These are phyloP conservation scores for Inga leiocalycina DNA, from an alignment of 306 rosid genomes.

Conservation along the genomic window DNA sequence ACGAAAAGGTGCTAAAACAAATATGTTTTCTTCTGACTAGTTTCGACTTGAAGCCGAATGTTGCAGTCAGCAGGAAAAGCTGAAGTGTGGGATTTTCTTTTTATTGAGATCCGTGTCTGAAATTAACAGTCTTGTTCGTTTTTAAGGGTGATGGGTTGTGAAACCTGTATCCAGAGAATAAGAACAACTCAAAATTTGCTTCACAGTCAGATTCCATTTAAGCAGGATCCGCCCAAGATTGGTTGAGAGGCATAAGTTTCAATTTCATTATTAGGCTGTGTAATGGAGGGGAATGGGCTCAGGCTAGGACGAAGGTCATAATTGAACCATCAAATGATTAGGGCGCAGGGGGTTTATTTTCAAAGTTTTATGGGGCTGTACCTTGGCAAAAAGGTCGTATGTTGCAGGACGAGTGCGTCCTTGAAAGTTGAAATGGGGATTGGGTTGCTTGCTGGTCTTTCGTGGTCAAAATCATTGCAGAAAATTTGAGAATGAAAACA, in stretches of 20 bases:
- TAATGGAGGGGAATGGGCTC: not conserved
- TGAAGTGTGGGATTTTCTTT: not conserved
- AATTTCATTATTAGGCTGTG: not conserved
- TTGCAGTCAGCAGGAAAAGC: constrained; percentile 27
- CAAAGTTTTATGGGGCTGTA: not conserved
- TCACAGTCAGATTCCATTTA: not conserved
- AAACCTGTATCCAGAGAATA: not conserved
- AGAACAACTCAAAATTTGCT: not conserved
- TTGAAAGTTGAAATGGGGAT: constrained; percentile 20
- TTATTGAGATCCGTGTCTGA: constrained; percentile 39
- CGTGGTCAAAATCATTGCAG: constrained; percentile 18
- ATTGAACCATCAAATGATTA: not conserved
- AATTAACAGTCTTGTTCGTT: not conserved
- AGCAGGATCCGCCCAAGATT: not conserved
- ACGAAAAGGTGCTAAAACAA: constrained; percentile 31
- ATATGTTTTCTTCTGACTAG: constrained; percentile 34
- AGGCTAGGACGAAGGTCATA: not conserved
- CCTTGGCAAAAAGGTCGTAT: constrained; percentile 13
- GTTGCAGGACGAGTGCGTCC: constrained; percentile 15
- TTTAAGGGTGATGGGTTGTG: not conserved
- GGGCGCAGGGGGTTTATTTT: not conserved
- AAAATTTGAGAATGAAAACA: constrained; percentile 3
- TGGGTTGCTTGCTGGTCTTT: constrained; percentile 14
- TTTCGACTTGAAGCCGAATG: constrained; percentile 32
- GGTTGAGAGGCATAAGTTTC: not conserved